Base-by-base conservation (phyloP, 169 alveolate genomes). In the Toxoplasma gondii region DNA sequence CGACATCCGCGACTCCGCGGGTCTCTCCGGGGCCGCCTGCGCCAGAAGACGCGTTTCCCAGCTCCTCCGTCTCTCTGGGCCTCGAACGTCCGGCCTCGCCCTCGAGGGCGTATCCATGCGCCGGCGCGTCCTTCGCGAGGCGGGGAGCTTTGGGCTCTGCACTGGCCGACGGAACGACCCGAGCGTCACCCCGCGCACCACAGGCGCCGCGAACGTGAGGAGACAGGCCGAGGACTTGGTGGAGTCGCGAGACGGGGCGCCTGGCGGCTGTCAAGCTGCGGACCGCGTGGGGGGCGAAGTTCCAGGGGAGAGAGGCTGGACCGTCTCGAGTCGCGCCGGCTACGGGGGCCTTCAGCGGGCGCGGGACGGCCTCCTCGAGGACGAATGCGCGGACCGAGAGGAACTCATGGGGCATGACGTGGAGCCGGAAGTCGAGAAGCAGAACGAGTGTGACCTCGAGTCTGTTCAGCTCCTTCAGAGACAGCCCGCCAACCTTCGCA, bases 401-500 rank as follows among this genome's bases (percentile, higher is more conserved):
- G 74, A 92, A 97, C 49, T 95, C 97, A 82, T 95, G 94, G 34
- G 95, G 96, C 44, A 95, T 80, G 45, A 97, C 97, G 90, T 91
- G 96, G 17, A 97, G 96, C 69, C 94, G 93, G 93, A 96, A 97
- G 80, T 96, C 96, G 70, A 97, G 92, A 67, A 95, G 92, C 39
- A 94, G 92, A 31, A 97, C 70, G 87, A 97, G 95, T 39, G 94
- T 93, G 64, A 93, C 92, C 90, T 97, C 99, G 10, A 97, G 96
- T 34, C 91, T 93, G 88, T 97, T 96, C 70, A 97, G 88, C 91
- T 97, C 99, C 69, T 88, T 88, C 67, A 94, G 84, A 27, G 97
- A 93, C 44, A 97, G 97, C 74, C 95, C 93, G 67, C 98, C 98
- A 19, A 97, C 94, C 84, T 97, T 96, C 17, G 98, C 98, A 81